phyloP scores from a whole-genome alignment of 2,329 filamentous ascomycete genomes.

The Ophiosphaerella herpotricha region DNA sequence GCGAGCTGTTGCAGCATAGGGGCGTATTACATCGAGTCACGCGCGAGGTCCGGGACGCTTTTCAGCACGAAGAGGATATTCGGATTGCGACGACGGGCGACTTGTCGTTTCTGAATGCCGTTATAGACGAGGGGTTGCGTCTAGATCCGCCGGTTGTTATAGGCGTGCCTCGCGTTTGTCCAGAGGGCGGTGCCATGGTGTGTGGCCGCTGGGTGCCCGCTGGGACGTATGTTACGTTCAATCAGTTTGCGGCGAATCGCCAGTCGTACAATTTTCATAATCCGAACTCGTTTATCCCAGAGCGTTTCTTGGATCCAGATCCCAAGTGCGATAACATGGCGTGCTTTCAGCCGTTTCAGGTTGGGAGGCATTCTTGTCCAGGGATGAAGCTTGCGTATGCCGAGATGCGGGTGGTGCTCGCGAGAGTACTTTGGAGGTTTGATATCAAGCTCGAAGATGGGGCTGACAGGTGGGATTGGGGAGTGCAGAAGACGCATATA shows the following conservation, averaged over 20 bases:
- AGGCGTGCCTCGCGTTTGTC: slow-evolving; percentile 25
- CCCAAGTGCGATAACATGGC: slow-evolving; percentile 25
- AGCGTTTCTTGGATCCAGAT: slow-evolving; percentile 34
- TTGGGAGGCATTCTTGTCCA: slow-evolving; percentile 34
- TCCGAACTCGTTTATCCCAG: slow-evolving; percentile 40
- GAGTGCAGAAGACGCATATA: slow-evolving; percentile 26
- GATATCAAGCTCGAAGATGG: slow-evolving; percentile 29
- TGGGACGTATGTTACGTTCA: slow-evolving; percentile 36
- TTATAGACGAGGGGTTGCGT: slow-evolving; percentile 47
- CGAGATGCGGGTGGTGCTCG: slow-evolving; percentile 44
- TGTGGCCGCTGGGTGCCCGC: slow-evolving; percentile 28
- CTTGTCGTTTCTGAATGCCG: slow-evolving; percentile 35
- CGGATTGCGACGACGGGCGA: slow-evolving; percentile 19
- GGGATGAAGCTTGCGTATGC: slow-evolving; percentile 36
- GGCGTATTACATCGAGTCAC: slow-evolving; percentile 30
- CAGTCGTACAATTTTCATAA: slow-evolving; percentile 31
- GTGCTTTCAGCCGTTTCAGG: slow-evolving; percentile 30
- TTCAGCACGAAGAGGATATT: slow-evolving; percentile 30
- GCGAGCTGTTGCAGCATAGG: slow-evolving; percentile 36
- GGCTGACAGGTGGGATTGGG: slow-evolving; percentile 24
- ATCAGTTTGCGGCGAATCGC: slow-evolving; percentile 35
- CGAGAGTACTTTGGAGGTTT: slow-evolving; percentile 48
- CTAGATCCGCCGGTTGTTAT: slow-evolving; percentile 25
- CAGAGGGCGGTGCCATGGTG: slow-evolving; percentile 26
- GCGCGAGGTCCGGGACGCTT: slow-evolving; percentile 28